Evolutionary conservation across 176 grass and related monocot genomes (phyloP).

Genomic region (Musa itinerans): DNA sequence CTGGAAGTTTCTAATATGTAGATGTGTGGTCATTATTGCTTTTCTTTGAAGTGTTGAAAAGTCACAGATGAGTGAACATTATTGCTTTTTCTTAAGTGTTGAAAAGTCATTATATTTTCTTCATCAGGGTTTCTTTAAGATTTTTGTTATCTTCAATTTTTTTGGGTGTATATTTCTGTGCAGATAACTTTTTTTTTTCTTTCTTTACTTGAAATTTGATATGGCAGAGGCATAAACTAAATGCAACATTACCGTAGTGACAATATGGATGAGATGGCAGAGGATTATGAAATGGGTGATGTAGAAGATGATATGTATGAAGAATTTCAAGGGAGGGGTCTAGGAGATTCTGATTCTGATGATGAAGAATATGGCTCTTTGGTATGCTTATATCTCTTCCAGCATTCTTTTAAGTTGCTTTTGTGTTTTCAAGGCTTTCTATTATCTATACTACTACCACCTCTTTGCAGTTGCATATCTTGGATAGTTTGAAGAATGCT

Average conservation of each 20-base stretch:
- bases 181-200: too few relatives aligned
- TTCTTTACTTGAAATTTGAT: not conserved
- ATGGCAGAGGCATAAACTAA: constrained; percentile 6
- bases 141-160: too few relatives aligned
- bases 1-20: too few relatives aligned
- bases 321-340: constrained; percentile 38
- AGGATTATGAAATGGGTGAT: constrained; percentile 78
- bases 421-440: too few relatives aligned
- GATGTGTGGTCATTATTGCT: too few relatives aligned
- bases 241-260: constrained; percentile 62
- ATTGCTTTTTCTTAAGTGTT: too few relatives aligned
- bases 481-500: not conserved
- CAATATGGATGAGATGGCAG: constrained; percentile 61
- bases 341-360: constrained; percentile 66
- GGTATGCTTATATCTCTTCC: constrained; percentile 27
- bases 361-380: constrained; percentile 45
- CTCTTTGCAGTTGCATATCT: not conserved
- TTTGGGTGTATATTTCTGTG: too few relatives aligned
- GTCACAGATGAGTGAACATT: too few relatives aligned
- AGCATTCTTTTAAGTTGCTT: too few relatives aligned
- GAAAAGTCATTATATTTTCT: too few relatives aligned
- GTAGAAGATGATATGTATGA: constrained; percentile 57
- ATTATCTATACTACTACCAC: not conserved
- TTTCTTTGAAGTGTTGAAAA: too few relatives aligned
- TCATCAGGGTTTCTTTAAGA: too few relatives aligned